These are phyloP conservation scores for Liriodendron chinense DNA, from an alignment of 164 flowering plant species.

Conservation along the genomic window DNA sequence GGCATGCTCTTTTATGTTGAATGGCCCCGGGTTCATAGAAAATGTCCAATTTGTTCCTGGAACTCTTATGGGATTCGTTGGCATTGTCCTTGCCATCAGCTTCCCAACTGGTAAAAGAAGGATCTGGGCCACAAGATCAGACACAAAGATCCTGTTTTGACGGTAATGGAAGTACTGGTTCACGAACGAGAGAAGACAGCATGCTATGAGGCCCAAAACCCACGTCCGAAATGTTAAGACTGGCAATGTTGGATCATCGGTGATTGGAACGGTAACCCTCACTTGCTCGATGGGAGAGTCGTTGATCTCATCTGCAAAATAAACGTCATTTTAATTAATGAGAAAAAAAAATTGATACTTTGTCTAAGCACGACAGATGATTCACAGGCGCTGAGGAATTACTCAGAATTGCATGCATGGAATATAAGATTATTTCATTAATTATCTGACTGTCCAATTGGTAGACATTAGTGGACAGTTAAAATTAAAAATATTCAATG, in stretches of 20 bases:
- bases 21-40: conserved; percentile 19
- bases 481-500: too few relatives aligned
- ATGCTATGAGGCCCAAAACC: conserved; percentile 8
- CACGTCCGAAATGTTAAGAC: conserved; percentile 14
- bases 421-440: too few relatives aligned
- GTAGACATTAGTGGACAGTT: too few relatives aligned
- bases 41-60: conserved; percentile 44
- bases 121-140: conserved; percentile 1
- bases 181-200: conserved; percentile 1
- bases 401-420: too few relatives aligned
- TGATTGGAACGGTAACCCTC: conserved; percentile 6
- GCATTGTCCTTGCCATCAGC: conserved; percentile 57
- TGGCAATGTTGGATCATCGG: conserved; percentile 12
- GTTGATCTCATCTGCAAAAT: neutral
- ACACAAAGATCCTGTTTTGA: neutral
- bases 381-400: too few relatives aligned
- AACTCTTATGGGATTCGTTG: conserved; percentile 21
- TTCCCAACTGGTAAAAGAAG: conserved; percentile 4
- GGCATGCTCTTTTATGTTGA: conserved; percentile 21
- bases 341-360: too few relatives aligned
- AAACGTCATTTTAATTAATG: too few relatives aligned
- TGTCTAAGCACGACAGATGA: too few relatives aligned
- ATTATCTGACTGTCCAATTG: too few relatives aligned
- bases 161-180: conserved; percentile 12
- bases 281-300: conserved; percentile 12